phyloP scores from a whole-genome alignment of 2,329 filamentous ascomycete species.

The Fusarium sp. region DNA sequence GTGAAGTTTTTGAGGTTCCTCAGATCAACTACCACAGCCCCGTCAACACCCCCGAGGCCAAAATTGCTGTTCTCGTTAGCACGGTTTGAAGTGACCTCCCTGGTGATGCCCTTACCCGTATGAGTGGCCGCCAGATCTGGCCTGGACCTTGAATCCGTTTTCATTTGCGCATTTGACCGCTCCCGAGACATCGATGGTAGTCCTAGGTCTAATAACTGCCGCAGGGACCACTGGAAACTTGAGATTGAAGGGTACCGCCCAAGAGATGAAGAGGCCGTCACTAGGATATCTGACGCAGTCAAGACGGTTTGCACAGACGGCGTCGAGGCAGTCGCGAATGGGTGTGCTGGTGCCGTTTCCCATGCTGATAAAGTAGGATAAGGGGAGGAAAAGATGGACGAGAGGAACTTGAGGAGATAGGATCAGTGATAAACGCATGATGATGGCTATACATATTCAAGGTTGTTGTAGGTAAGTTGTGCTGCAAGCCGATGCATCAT shows the following conservation, averaged over 20 bases:
- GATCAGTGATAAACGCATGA: not conserved
- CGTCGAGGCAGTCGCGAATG: slow-evolving; percentile 58
- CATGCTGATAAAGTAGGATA: slow-evolving; percentile 47
- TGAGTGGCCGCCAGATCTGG: slow-evolving; percentile 73
- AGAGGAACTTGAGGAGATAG: not conserved
- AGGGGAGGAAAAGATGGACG: not conserved
- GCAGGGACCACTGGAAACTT: slow-evolving; percentile 62
- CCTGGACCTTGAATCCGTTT: slow-evolving; percentile 66
- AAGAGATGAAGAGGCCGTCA: slow-evolving; percentile 56
- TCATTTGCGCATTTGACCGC: slow-evolving; percentile 68
- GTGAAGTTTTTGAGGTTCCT: slow-evolving; percentile 63
- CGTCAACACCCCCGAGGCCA: slow-evolving; percentile 62
- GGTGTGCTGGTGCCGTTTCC: slow-evolving; percentile 56
- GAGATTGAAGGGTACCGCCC: slow-evolving; percentile 67
- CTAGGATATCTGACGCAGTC: slow-evolving; percentile 61
- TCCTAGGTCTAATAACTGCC: slow-evolving; percentile 67
- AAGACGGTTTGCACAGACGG: slow-evolving; percentile 57
- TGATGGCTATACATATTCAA: not conserved
- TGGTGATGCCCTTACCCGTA: slow-evolving; percentile 61
- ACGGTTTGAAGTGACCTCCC: fast-evolving
- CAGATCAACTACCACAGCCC: slow-evolving; percentile 66
- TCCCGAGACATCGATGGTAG: slow-evolving; percentile 64
- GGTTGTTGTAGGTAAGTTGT: not conserved
- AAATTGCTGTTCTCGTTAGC: slow-evolving; percentile 47
- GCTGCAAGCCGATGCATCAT: not conserved